Base-by-base conservation (phyloP, 2,329 filamentous ascomycete species). In the Penicillium hordei region DNA sequence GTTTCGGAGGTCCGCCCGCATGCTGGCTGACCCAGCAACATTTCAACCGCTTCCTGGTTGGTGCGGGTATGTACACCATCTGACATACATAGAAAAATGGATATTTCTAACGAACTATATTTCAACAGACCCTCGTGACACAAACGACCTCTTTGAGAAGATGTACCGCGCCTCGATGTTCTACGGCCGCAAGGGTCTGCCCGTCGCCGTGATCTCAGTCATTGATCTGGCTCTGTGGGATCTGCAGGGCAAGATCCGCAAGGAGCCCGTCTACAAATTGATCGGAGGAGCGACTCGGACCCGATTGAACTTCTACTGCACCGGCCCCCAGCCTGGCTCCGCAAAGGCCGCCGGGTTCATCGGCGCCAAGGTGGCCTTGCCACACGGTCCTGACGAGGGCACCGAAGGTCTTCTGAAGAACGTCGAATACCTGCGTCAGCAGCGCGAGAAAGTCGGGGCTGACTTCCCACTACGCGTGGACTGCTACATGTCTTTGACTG, bases 121-220 rank as follows among this genome's bases (percentile, higher is more conserved):
- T 13, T 4, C 15, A 13, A 43, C 62, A 85, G 93, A 97, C 74
- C 92, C 92, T 12, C 84, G 93, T 67, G 91, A 97, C 72, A 95
- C 91, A 52, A 96, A 96, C 76, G 84, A 93, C 62, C 81, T 97
- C 31, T 97, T 95, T 72, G 93, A 97, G 80, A 91, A 95, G 75
- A 96, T 97, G 93, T 97, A 96, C 81, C 87, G 92, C 59, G 90
- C 84, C 2, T 95, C 91, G 65, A 95, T 96, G 90, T 97, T 96
- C 81, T 97, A 97, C 72, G 93, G 93, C 60, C 88, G 93, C 65
- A 97, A 97, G 76, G 93, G 93, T 46, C 85, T 97, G 1, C 89
- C 93, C 2, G 85, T 93, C 12, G 93, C 93, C 52, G 89, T 95
- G 70, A 97, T 97, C 70, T 96, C 91, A 2, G 93, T 96, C 63